phyloP scores from a whole-genome alignment of 805 yeast genomes.

The Metschnikowia lochheadii region DNA sequence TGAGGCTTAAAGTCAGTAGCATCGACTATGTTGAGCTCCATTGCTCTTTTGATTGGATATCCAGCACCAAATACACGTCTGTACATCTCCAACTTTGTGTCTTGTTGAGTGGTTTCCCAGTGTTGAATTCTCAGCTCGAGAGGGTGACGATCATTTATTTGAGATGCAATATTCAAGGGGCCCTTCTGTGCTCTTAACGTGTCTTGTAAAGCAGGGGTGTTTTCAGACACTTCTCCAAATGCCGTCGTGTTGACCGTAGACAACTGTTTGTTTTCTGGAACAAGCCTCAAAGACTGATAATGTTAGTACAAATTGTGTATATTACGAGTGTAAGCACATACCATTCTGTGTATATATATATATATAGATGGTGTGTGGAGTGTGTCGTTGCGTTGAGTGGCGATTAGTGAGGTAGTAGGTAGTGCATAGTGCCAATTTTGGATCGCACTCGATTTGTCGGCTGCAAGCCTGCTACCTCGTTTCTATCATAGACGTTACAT shows the following conservation, averaged over 20 bases:
- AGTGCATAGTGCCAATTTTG: constrained; percentile 1
- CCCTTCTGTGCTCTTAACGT: constrained; percentile 63
- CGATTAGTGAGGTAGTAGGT: constrained; percentile 1
- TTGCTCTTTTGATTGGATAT: constrained; percentile 85
- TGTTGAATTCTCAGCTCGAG: constrained; percentile 66
- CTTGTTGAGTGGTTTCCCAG: constrained; percentile 79
- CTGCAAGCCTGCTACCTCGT: background rate
- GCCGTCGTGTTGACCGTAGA: constrained; percentile 48
- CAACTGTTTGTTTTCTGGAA: constrained; percentile 49
- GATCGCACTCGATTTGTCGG: background rate
- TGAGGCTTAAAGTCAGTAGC: constrained; percentile 67
- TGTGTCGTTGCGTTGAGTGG: background rate
- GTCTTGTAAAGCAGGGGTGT: constrained; percentile 70
- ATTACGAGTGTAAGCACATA: constrained; percentile 3
- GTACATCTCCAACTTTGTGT: constrained; percentile 68
- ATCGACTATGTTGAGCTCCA: constrained; percentile 79
- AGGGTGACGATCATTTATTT: constrained; percentile 79
- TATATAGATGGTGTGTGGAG: background rate
- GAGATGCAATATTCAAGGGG: constrained; percentile 54
- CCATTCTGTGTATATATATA: constrained; percentile 5
- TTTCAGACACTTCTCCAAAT: constrained; percentile 54
- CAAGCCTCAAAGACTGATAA: constrained; percentile 45
- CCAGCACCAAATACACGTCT: constrained; percentile 87
- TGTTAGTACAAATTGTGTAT: constrained; percentile 7
- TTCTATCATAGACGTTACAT: background rate